A percentile compares a stretch with the other conserved stretches of the same genome.
Conservation (phyloP, 768 basidiomycete genomes). For the Cantharellus anzutake region DNA sequence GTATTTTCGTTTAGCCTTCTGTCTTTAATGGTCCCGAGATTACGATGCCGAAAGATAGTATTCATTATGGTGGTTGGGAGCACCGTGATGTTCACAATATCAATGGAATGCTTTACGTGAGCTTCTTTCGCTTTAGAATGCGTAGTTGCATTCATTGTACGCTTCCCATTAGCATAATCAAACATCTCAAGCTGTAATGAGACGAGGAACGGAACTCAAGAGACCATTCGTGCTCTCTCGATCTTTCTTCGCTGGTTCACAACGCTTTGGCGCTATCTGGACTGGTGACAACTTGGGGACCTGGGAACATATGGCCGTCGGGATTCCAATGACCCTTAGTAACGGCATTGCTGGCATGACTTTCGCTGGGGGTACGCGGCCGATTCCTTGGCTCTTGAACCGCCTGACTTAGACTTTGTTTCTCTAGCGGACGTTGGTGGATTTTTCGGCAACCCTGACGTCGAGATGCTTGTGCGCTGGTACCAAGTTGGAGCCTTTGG, state of each 20-base stretch:
- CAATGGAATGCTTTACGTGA: slow-evolving; percentile 72
- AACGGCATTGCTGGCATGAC: slow-evolving; percentile 81
- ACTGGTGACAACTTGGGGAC: slow-evolving; percentile 95
- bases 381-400: not conserved
- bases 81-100: slow-evolving; percentile 95
- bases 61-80: slow-evolving; percentile 93
- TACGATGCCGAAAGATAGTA: slow-evolving; percentile 49
- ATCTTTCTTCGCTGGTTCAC: slow-evolving; percentile 88
- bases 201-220: slow-evolving; percentile 52
- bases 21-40: slow-evolving; percentile 99
- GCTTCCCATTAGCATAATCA: slow-evolving; percentile 43
- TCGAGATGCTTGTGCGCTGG: slow-evolving; percentile 93
- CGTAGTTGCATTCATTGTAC: not conserved
- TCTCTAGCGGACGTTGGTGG: slow-evolving; percentile 89
- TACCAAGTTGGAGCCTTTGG: slow-evolving; percentile 90
- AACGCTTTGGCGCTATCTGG: slow-evolving; percentile 95
- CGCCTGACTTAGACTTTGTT: slow-evolving; percentile 2
- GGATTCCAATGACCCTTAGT: slow-evolving; percentile 81
- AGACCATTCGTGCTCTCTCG: slow-evolving; percentile 94
- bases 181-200: slow-evolving; percentile 61
- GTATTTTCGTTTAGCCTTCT: slow-evolving; percentile 41
- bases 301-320: slow-evolving; percentile 94
- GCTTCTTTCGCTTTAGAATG: slow-evolving; percentile 7
- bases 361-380: slow-evolving; percentile 67
- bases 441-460: slow-evolving; percentile 92